A percentile compares a stretch with the other conserved stretches of the same genome.
phyloP scores from a whole-genome alignment of 768 basidiomycete species.

The Phylloporus sp. region DNA sequence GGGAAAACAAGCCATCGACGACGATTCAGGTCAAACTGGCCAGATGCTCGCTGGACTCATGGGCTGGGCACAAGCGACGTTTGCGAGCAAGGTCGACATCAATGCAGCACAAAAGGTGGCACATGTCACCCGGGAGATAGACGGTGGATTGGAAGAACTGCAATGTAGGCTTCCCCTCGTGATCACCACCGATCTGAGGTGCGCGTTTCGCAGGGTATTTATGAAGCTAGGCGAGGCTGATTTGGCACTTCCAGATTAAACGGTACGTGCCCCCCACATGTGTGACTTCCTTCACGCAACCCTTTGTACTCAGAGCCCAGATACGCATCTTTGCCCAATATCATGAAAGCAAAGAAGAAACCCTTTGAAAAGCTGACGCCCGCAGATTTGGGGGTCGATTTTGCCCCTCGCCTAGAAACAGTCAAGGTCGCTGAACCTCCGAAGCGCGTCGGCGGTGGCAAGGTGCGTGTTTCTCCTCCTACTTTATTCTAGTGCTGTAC shows the following conservation, averaged over 20 bases:
- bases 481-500: neutral
- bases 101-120: constrained; percentile 59
- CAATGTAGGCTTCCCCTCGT: constrained; percentile 75
- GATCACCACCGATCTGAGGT: constrained; percentile 91
- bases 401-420: constrained; percentile 77
- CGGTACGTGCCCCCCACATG: constrained; percentile 38
- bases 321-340: constrained; percentile 94
- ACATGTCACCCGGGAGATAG: constrained; percentile 82
- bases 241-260: constrained; percentile 50
- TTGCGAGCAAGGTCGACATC: constrained; percentile 82
- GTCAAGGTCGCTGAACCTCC: constrained; percentile 88
- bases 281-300: neutral
- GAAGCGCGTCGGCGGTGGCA: constrained; percentile 84
- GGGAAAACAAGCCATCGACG: constrained; percentile 98
- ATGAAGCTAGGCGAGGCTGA: neutral
- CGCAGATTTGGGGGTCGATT: constrained; percentile 77
- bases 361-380: constrained; percentile 79
- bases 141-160: constrained; percentile 87
- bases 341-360: constrained; percentile 99
- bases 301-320: constrained; percentile 64
- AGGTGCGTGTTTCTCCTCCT: constrained; percentile 43
- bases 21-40: constrained; percentile 91
- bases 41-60: constrained; percentile 95
- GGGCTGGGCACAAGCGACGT: constrained; percentile 92
- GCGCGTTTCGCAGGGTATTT: constrained; percentile 28